Conservation (phyloP, 2,329 filamentous ascomycete genomes). For the Stemphylium vesicarium region DNA sequence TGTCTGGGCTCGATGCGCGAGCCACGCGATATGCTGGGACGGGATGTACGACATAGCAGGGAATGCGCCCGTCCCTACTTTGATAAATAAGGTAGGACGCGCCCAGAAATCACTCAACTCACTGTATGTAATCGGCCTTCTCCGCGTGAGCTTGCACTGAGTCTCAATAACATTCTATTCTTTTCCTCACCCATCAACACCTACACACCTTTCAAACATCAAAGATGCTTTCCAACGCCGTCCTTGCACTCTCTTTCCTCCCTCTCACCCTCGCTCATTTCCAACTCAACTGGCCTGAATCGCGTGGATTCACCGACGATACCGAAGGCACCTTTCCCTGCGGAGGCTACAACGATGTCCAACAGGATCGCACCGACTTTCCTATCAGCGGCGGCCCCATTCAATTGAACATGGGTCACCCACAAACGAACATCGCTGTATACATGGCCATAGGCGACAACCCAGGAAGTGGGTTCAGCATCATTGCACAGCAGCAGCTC, state of each 20-base stretch:
- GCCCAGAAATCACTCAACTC: constrained; percentile 13
- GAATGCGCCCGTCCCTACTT: constrained; percentile 18
- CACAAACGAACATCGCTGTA: constrained; percentile 59
- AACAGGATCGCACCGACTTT: constrained; percentile 55
- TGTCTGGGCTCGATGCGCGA: constrained; percentile 26
- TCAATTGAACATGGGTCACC: constrained; percentile 60
- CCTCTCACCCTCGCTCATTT: constrained; percentile 62
- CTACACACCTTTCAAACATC: neutral
- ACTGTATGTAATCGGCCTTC: constrained; percentile 1
- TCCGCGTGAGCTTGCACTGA: constrained; percentile 3
- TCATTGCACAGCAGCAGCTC: constrained; percentile 67
- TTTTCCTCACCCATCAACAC: constrained; percentile 2
- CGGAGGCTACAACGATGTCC: constrained; percentile 56
- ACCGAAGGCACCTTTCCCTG: constrained; percentile 57
- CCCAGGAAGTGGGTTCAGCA: constrained; percentile 69
- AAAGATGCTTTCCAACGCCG: constrained; percentile 42
- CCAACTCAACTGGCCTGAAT: constrained; percentile 59
- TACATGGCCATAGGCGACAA: constrained; percentile 61
- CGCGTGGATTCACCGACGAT: constrained; percentile 58
- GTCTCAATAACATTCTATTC: neutral
- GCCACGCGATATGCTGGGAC: constrained; percentile 28
- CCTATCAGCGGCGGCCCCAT: constrained; percentile 60
- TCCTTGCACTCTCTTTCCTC: constrained; percentile 51
- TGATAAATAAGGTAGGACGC: constrained; percentile 39
- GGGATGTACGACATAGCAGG: constrained; percentile 36